Evolutionary conservation across 139 green algal genomes (phyloP), one percentile per base, ranked within the genome.

Genomic region (Tetradesmus obliquus): DNA sequence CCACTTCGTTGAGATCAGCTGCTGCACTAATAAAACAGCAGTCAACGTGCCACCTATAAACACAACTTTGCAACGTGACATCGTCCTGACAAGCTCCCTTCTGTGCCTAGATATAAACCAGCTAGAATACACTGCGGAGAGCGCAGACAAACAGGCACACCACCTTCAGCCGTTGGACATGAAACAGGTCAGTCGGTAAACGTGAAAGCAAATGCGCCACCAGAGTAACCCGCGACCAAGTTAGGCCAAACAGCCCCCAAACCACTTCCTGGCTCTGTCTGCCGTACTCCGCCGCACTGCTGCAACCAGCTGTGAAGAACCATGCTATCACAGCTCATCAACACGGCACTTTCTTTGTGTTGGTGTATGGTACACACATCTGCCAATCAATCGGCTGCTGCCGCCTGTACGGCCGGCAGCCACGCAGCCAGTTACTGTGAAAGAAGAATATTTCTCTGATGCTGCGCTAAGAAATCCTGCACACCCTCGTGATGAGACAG

Each of bases 261-360:
- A 17, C 17, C 3, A 6, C 5, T 17, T 19, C n/a, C n/a, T 17
- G 66, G 66, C 66, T 5, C 15, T 76, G 17, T 76, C 66, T 24
- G 17, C 15, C 66, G 66, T 20, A 24, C 15, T 76, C 5, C 12
- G n/a, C 17, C 15, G 5, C 66, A 76, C 66, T 76, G 66, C 66
- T 10, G 66, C 66, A 76, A 76, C 66, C 66, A 76, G 66, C 66
- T 76, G 66, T 76, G 66, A 76, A 24, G 66, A 76, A 76, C 66
- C 66, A 76, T 76, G 66, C 66, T 76, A 76, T 76, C 66, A 76
- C 66, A 76, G 66, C 66, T 76, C 66, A 76, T 76, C 66, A 76
- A 76, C 66, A 76, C 66, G 17, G 17, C 66, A 5, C n/a, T 17
- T 76, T 19, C 66, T 3, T n/a, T 76, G 66, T 76, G 66, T 76